These are phyloP conservation scores for Microstroma glucosiphilum DNA, from an alignment of 1,284 basidiomycete species.

Conservation along the genomic window DNA sequence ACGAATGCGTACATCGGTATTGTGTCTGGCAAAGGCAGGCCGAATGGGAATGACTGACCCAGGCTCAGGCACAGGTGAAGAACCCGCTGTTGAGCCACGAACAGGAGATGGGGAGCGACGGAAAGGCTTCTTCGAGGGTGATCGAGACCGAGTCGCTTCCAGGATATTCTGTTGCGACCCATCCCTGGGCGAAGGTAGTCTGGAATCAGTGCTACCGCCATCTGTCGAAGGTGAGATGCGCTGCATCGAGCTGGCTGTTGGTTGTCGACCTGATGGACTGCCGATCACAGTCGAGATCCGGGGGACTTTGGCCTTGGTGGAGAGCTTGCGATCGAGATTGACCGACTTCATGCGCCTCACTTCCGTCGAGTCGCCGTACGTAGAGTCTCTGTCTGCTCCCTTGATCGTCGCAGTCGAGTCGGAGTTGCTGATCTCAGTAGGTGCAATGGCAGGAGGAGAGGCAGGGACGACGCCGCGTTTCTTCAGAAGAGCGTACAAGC, in stretches of 20 bases:
- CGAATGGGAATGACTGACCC: constrained; percentile 57
- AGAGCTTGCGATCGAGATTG: constrained; percentile 80
- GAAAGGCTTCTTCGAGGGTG: background rate
- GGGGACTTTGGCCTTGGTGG: constrained; percentile 81
- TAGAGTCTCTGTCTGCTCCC: constrained; percentile 14
- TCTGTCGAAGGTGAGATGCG: constrained; percentile 22
- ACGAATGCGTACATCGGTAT: constrained; percentile 81
- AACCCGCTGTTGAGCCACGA: background rate
- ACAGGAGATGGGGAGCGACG: constrained; percentile 1
- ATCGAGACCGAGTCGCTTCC: background rate
- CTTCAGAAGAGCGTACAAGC: constrained; percentile 82
- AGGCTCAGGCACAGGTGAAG: constrained; percentile 17
- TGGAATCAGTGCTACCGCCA: constrained; percentile 30
- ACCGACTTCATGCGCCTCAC: constrained; percentile 88
- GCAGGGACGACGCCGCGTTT: constrained; percentile 82
- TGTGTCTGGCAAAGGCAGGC: constrained; percentile 70
- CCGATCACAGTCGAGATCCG: constrained; percentile 93
- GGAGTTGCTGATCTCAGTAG: background rate
- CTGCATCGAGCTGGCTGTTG: constrained; percentile 28
- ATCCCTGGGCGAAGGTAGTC: background rate
- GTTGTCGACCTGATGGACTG: constrained; percentile 65
- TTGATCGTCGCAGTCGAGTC: constrained; percentile 2
- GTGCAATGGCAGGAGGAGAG: constrained; percentile 55
- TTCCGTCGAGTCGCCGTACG: constrained; percentile 75
- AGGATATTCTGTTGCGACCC: background rate